A percentile compares a stretch with the other conserved stretches of the same genome.
Conservation (phyloP, 805 yeast species). For the Kuraishia molischiana region DNA sequence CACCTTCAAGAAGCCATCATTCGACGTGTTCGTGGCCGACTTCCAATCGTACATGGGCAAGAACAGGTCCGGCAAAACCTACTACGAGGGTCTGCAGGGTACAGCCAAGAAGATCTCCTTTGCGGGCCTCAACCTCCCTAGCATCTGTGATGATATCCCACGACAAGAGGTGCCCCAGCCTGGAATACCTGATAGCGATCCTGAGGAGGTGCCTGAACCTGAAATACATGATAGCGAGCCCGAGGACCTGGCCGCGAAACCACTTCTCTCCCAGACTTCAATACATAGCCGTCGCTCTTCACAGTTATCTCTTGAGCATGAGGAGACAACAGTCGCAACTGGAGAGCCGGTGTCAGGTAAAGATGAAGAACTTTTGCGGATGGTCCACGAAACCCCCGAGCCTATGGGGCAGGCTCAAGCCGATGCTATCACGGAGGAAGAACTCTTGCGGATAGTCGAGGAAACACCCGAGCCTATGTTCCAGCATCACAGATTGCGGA, state of each 20-base stretch:
- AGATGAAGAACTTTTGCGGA: background rate
- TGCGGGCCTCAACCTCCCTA: background rate
- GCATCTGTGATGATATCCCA: background rate
- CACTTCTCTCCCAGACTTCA: no score
- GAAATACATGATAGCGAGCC: background rate
- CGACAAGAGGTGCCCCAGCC: background rate
- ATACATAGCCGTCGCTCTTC: no score
- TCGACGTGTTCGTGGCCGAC: slow-evolving; percentile 17
- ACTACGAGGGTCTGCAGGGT: slow-evolving; percentile 15
- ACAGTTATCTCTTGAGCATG: no score
- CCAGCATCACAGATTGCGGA: slow-evolving; percentile 11
- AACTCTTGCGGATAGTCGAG: background rate
- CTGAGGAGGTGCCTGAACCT: background rate
- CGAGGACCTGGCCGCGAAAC: background rate
- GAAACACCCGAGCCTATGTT: background rate
- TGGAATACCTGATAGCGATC: background rate
- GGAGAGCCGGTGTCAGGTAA: background rate
- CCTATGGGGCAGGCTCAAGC: no score
- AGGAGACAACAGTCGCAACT: background rate
- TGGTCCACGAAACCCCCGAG: background rate
- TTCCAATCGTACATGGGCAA: slow-evolving; percentile 15
- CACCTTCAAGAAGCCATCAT: slow-evolving; percentile 18
- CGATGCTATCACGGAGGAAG: background rate
- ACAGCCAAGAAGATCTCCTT: slow-evolving; percentile 1
- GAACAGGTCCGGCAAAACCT: slow-evolving; percentile 12